Percentiles rank a stretch among this genome's conserved stretches.
These are phyloP conservation scores for Sicyos baderoa DNA, from an alignment of 306 rosid species.

Conservation along the genomic window DNA sequence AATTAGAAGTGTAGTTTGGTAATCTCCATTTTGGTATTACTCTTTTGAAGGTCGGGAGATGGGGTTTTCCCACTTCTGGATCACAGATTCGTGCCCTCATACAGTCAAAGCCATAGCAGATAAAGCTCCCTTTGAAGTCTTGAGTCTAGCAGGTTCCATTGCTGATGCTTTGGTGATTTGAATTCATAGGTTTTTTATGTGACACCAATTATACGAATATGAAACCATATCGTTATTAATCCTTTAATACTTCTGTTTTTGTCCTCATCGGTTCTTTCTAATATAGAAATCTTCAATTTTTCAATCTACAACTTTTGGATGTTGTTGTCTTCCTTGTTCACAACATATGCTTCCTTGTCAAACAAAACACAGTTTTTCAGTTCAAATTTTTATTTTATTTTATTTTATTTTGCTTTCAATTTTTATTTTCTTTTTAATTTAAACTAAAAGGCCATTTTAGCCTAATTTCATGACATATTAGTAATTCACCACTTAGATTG, in stretches of 20 bases:
- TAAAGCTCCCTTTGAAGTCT: slow-evolving; percentile 75
- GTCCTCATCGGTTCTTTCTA: not conserved
- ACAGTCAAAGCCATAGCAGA: slow-evolving; percentile 67
- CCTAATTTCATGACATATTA: too few species aligned
- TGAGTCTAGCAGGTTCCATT: slow-evolving; percentile 85
- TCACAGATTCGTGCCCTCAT: slow-evolving; percentile 86
- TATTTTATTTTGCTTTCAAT: too few species aligned
- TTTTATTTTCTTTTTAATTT: too few species aligned
- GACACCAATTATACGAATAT: not conserved
- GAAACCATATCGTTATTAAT: not conserved
- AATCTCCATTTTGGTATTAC: slow-evolving; percentile 16
- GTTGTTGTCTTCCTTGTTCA: too few species aligned
- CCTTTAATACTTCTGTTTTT: not conserved
- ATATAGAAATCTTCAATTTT: not conserved
- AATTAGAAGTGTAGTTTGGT: slow-evolving; percentile 2
- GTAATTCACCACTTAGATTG: too few species aligned
- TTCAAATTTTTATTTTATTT: too few species aligned
- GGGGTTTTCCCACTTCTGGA: slow-evolving; percentile 82
- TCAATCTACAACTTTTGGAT: not conserved
- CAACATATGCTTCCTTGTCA: too few species aligned
- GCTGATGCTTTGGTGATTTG: slow-evolving; percentile 73
- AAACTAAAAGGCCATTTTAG: too few species aligned
- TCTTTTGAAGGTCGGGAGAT: slow-evolving; percentile 35
- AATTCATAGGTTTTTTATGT: slow-evolving; percentile 7
- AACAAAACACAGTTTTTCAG: too few species aligned